A percentile compares a stretch with the other conserved stretches of the same genome.
phyloP scores from a whole-genome alignment of 2,329 filamentous ascomycete species.

The Diaporthe helianthi region DNA sequence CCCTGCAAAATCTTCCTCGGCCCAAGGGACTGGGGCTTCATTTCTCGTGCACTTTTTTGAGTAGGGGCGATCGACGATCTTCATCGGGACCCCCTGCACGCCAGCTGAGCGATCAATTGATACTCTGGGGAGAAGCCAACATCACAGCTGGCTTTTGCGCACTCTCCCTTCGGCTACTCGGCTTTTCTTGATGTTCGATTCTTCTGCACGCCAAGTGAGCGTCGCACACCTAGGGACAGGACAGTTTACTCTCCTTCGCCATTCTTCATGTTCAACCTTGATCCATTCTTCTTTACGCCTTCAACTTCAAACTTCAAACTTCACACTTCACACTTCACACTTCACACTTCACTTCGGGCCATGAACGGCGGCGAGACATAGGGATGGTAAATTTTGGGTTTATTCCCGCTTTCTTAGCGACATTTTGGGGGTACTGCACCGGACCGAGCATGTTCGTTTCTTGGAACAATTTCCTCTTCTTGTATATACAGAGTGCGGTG shows the following conservation, averaged over 20 bases:
- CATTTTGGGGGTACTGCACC: conserved; percentile 2
- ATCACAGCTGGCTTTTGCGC: conserved; percentile 11
- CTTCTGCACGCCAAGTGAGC: conserved; percentile 23
- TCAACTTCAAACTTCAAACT: background rate
- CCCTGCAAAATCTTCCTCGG: background rate
- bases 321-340: too few species aligned
- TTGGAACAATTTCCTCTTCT: conserved; percentile 29
- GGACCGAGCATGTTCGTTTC: conserved; percentile 5
- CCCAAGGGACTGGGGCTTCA: conserved; percentile 18
- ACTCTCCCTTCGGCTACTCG: background rate
- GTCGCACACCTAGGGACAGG: conserved; percentile 18
- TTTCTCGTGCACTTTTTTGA: conserved; percentile 25
- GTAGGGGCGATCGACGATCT: conserved; percentile 19
- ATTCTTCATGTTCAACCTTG: conserved; percentile 2
- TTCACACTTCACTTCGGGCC: conserved; percentile 26
- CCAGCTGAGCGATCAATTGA: conserved; percentile 20
- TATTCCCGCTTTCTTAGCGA: conserved; percentile 11
- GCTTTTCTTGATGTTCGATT: conserved; percentile 1
- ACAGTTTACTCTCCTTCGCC: background rate
- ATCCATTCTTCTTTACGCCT: conserved; percentile 5
- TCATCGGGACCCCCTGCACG: conserved; percentile 26
- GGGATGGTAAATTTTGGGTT: conserved; percentile 21
- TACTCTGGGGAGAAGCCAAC: conserved; percentile 23
- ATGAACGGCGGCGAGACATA: conserved; percentile 30
- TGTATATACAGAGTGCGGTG: conserved; percentile 29